These are phyloP conservation scores for Chenopodium berlandieri DNA, from an alignment of 148 eudicot genomes.

Conservation along the genomic window DNA sequence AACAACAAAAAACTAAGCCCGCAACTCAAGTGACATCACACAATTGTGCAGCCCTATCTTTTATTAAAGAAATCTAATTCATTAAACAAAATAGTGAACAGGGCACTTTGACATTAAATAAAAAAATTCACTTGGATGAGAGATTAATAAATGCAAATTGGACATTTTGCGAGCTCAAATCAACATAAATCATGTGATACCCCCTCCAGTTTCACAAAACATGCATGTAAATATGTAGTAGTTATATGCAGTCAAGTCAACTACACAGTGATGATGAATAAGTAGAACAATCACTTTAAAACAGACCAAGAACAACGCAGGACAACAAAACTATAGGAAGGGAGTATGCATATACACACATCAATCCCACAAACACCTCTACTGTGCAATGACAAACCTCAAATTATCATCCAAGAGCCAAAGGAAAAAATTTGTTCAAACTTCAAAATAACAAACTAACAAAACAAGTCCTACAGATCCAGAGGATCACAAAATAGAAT, in stretches of 20 bases:
- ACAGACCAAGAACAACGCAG: neutral
- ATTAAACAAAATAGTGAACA: neutral
- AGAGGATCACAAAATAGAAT: neutral
- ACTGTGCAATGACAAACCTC: neutral
- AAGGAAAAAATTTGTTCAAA: neutral
- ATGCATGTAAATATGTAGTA: neutral
- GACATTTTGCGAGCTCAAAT: neutral
- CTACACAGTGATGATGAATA: neutral
- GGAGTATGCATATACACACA: neutral
- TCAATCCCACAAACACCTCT: neutral
- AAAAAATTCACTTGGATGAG: neutral
- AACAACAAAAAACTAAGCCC: neutral
- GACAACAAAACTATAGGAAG: neutral
- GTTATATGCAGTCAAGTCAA: neutral
- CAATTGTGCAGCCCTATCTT: neutral
- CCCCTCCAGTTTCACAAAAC: neutral
- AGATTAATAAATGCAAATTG: neutral
- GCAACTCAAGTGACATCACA: neutral
- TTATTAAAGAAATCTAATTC: neutral
- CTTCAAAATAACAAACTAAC: neutral
- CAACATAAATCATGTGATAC: neutral
- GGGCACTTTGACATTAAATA: neutral
- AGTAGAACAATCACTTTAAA: neutral
- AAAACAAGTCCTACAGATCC: neutral
- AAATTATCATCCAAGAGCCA: neutral